phyloP scores from a whole-genome alignment of 2,329 filamentous ascomycete genomes.

The Aspergillus fischeri region DNA sequence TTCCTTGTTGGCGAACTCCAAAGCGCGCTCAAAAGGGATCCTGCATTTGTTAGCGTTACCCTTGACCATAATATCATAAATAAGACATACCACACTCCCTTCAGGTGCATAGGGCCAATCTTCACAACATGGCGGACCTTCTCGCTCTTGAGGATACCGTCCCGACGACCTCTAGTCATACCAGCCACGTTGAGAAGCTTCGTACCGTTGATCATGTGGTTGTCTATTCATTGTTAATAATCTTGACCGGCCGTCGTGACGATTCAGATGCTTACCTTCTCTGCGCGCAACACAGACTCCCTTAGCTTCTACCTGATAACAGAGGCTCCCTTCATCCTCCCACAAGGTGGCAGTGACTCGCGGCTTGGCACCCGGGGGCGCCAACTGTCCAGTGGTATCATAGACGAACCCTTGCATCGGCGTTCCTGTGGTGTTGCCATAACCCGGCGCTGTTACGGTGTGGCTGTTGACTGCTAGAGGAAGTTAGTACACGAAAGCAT shows the following conservation, averaged over 20 bases:
- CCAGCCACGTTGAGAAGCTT: conserved; percentile 95
- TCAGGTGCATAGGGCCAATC: conserved; percentile 97
- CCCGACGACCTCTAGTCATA: conserved; percentile 92
- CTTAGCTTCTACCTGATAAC: conserved; percentile 95
- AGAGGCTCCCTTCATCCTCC: conserved; percentile 97
- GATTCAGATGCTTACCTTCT: conserved; percentile 64
- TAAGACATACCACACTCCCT: conserved; percentile 81
- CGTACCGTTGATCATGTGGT: conserved; percentile 98
- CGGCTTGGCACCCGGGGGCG: conserved; percentile 92
- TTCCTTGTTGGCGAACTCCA: conserved; percentile 99
- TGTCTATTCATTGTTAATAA: conserved; percentile 57
- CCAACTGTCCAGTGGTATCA: conserved; percentile 87
- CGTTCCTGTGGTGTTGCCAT: conserved; percentile 36
- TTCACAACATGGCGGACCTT: conserved; percentile 97
- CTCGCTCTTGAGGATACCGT: conserved; percentile 96
- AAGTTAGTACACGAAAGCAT: conserved; percentile 7
- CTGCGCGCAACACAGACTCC: conserved; percentile 92
- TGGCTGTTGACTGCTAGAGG: conserved; percentile 33
- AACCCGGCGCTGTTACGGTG: conserved; percentile 32
- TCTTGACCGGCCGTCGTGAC: background rate
- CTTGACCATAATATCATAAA: background rate
- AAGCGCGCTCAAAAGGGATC: conserved; percentile 96
- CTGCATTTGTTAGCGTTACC: conserved; percentile 44
- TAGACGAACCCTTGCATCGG: conserved; percentile 52
- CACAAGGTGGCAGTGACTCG: conserved; percentile 93